Evolutionary conservation across 2,329 filamentous ascomycete genomes (phyloP).

Genomic region (Byssothecium circinans): DNA sequence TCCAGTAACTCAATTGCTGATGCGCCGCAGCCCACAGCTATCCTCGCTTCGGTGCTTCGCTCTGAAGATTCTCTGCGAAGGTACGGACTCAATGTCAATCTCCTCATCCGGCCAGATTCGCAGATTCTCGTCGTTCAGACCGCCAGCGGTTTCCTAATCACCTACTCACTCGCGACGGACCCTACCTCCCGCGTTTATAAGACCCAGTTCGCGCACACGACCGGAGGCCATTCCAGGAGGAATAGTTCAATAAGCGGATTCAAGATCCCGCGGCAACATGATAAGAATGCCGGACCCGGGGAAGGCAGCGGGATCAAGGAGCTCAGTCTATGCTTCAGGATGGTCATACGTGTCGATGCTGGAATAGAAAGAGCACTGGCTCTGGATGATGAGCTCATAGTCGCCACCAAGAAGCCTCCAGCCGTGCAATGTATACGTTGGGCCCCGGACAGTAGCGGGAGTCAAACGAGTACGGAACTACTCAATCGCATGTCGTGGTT

Average conservation of each 20-base stretch:
- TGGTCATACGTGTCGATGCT: slow-evolving; percentile 97
- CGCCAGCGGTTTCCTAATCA: slow-evolving; percentile 82
- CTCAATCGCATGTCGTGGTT: slow-evolving; percentile 86
- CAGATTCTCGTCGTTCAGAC: slow-evolving; percentile 92
- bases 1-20: no score
- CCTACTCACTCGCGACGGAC: slow-evolving; percentile 88
- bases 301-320: slow-evolving; percentile 83
- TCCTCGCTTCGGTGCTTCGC: slow-evolving; percentile 81
- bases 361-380: slow-evolving; percentile 87
- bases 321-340: slow-evolving; percentile 87
- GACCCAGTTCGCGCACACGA: slow-evolving; percentile 68
- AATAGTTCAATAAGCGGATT: slow-evolving; percentile 48
- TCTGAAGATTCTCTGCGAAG: slow-evolving; percentile 76
- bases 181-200: slow-evolving; percentile 81
- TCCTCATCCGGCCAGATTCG: slow-evolving; percentile 87
- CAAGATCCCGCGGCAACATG: slow-evolving; percentile 42
- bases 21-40: slow-evolving; percentile 87
- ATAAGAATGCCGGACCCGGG: slow-evolving; percentile 64
- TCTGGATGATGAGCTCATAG: slow-evolving; percentile 87
- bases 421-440: slow-evolving; percentile 97
- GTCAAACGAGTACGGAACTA: slow-evolving; percentile 88
- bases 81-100: slow-evolving; percentile 82
- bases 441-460: slow-evolving; percentile 79
- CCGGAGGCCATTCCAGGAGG: slow-evolving; percentile 50
- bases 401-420: slow-evolving; percentile 86